These are phyloP conservation scores for Cetradonia linearis DNA, from an alignment of 495 filamentous ascomycete species.

Conservation along the genomic window DNA sequence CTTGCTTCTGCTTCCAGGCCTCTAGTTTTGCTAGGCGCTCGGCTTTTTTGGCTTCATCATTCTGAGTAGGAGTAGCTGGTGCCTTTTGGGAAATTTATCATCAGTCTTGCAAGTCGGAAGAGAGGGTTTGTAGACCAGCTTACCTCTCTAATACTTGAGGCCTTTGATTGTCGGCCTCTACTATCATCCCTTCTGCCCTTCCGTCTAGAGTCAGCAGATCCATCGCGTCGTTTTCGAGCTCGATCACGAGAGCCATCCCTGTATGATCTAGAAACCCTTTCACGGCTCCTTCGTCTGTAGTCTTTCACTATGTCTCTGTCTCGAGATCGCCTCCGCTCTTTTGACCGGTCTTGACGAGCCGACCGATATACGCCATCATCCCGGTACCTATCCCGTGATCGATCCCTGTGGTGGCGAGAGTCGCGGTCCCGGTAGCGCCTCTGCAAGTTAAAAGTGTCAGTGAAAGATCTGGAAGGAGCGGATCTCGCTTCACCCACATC, in stretches of 20 bases:
- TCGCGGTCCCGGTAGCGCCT: conserved; percentile 54
- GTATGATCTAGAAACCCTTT: conserved; percentile 63
- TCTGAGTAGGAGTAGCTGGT: conserved; percentile 43
- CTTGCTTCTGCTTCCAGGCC: conserved; percentile 85
- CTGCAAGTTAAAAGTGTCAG: conserved; percentile 21
- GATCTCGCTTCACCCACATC: conserved; percentile 45
- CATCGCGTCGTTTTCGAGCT: conserved; percentile 57
- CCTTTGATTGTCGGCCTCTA: conserved; percentile 42
- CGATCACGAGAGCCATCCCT: conserved; percentile 74
- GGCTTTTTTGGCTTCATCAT: conserved; percentile 75
- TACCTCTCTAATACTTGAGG: conserved; percentile 47
- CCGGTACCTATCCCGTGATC: conserved; percentile 59
- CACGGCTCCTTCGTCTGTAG: conserved; percentile 55
- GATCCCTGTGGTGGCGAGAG: conserved; percentile 57
- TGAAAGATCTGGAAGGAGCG: neutral
- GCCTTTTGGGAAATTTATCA: neutral
- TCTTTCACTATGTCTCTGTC: conserved; percentile 51
- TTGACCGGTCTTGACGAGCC: conserved; percentile 50
- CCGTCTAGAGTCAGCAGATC: conserved; percentile 63
- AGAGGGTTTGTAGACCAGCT: conserved; percentile 9
- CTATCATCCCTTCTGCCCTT: conserved; percentile 60
- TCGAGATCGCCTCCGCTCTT: conserved; percentile 51
- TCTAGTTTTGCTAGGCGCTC: conserved; percentile 76
- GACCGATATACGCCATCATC: conserved; percentile 59
- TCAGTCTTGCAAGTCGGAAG: neutral